Base-by-base conservation (phyloP, 2,329 filamentous ascomycete genomes). In the Mycogone perniciosa region DNA sequence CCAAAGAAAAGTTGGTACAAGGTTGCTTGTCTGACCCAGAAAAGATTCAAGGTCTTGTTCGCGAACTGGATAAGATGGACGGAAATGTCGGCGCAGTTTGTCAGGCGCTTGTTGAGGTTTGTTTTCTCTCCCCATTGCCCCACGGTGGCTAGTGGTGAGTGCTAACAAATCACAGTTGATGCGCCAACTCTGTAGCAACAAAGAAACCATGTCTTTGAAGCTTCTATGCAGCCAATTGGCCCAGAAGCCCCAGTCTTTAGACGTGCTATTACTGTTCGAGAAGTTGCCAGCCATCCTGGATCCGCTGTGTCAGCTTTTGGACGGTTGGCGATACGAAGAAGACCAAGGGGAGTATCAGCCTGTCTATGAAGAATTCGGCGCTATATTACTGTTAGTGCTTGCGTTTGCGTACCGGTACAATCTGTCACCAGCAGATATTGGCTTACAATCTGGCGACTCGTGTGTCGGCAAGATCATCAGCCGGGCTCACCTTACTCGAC, bases 51-150 rank as follows among this genome's bases (percentile, higher is more conserved):
- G 80, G 84, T 40, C 75, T 95, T 31, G 81, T 96, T 38, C 80
- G 84, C 37, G 89, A 95, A 60, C 75, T 99, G 27, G 89, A 96
- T 51, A 86, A 85, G 46, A 90, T 93, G 78, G 89, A 95, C 61
- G 92, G 92, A 1, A 96, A 96, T 65, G 89, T 89, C 2, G 89
- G 88, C 2, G 89, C 89, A 2, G 88, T 95, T 13, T 87, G 86
- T 46, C 83, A 85, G 54, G 91, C 90, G 3, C 74, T 91, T 41
- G 80, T 84, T 37, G 86, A 89, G 72, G 84, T 85, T 65, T 59
- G 74, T 50, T 20, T 34, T 13, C 6, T 20, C 40, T 7, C 35
- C 30, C 11, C 44, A 35, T 10, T 7, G 5, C 10, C n/a, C 7
- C 13, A 30, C 11, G 7, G 3, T 6, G 35, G 2, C 13, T 27